phyloP scores from a whole-genome alignment of 2,329 filamentous ascomycete species.

The Fusarium pininemorale region DNA sequence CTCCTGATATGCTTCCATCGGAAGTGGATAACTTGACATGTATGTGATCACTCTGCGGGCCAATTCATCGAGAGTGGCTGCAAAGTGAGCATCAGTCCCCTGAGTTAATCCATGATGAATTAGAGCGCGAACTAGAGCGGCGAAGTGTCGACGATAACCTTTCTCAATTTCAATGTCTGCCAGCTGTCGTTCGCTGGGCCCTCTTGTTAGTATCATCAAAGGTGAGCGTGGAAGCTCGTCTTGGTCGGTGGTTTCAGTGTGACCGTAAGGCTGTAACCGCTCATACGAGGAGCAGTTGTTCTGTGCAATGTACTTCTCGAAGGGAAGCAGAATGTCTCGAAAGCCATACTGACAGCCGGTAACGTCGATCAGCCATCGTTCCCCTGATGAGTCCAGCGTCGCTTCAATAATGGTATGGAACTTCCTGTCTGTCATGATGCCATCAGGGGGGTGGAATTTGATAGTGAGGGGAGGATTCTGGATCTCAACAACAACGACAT shows the following conservation, averaged over 20 bases:
- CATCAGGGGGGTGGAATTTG: conserved; percentile 8
- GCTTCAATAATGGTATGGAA: conserved; percentile 6
- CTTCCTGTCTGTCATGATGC: background rate
- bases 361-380: conserved; percentile 26
- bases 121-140: background rate
- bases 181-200: background rate
- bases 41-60: background rate
- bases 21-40: background rate
- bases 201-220: background rate
- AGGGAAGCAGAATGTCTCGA: conserved; percentile 14
- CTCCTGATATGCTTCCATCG: background rate
- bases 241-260: conserved; percentile 17
- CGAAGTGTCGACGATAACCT: conserved; percentile 18
- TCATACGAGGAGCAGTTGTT: background rate
- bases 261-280: background rate
- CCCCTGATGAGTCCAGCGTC: background rate
- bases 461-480: background rate
- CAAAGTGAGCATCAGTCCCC: conserved; percentile 17
- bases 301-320: conserved; percentile 7
- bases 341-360: conserved; percentile 28
- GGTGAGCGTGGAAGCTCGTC: background rate
- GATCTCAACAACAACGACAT: background rate
- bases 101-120: conserved; percentile 1
- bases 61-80: background rate
- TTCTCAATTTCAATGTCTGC: conserved; percentile 2